phyloP scores from a whole-genome alignment of 352 stramenopile genomes.

The Phytophthora palmivora region DNA sequence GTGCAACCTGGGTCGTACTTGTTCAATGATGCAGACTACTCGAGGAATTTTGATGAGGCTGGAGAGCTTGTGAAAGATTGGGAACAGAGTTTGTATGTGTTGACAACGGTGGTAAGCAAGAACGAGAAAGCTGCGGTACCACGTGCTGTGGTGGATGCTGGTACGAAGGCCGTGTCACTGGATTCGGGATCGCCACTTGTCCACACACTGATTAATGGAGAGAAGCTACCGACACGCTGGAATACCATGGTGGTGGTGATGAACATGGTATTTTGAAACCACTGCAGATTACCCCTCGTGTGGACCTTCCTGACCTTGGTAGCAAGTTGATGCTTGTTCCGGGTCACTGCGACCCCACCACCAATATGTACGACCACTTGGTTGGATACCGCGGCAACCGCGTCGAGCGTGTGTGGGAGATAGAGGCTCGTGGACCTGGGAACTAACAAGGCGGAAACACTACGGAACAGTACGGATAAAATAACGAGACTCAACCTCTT shows the following conservation, averaged over 20 bases:
- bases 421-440: slow-evolving; percentile 61
- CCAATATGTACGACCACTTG: slow-evolving; percentile 81
- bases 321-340: slow-evolving; percentile 67
- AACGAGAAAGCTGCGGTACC: slow-evolving; percentile 41
- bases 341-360: slow-evolving; percentile 77
- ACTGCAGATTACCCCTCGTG: neutral
- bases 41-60: slow-evolving; percentile 52
- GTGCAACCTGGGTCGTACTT: slow-evolving; percentile 82
- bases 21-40: slow-evolving; percentile 83
- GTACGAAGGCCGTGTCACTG: slow-evolving; percentile 76
- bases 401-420: slow-evolving; percentile 65
- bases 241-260: slow-evolving; percentile 68
- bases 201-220: slow-evolving; percentile 46
- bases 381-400: slow-evolving; percentile 59
- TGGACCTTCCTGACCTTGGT: slow-evolving; percentile 58
- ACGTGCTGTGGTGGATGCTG: slow-evolving; percentile 71
- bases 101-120: slow-evolving; percentile 75
- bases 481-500: too few relatives aligned
- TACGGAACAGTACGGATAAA: too few relatives aligned
- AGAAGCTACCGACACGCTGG: slow-evolving; percentile 45
- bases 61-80: slow-evolving; percentile 52
- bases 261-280: slow-evolving; percentile 74
- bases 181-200: slow-evolving; percentile 70
- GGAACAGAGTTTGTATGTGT: slow-evolving; percentile 72
- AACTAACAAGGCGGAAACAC: slow-evolving; percentile 43